These are phyloP conservation scores for Trichoderma gamsii DNA, from an alignment of 495 filamentous ascomycete species.

Conservation along the genomic window DNA sequence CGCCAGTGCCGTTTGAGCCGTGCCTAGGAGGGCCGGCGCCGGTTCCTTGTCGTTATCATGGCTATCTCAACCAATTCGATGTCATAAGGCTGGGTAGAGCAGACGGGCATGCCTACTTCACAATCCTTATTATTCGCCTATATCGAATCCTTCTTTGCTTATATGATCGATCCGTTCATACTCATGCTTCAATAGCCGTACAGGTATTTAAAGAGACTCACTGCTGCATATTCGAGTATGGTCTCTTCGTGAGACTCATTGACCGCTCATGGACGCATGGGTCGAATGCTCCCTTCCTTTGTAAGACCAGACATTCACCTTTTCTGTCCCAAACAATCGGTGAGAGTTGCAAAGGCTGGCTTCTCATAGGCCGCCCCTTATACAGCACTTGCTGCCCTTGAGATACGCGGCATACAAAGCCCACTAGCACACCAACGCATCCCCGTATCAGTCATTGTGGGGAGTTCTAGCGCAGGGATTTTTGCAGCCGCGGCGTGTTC, in stretches of 20 bases:
- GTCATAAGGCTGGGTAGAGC: neutral
- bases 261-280: neutral
- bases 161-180: no score
- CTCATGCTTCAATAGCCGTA: no score
- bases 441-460: neutral
- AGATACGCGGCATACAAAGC: neutral
- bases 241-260: no score
- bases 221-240: no score
- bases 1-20: slow-evolving; percentile 6
- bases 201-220: no score
- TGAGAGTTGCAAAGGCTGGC: neutral
- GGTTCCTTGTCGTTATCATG: neutral
- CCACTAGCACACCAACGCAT: neutral
- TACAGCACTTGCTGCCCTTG: neutral
- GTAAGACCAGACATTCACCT: neutral
- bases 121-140: no score
- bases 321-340: neutral
- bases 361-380: neutral
- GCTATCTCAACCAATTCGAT: neutral
- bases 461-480: slow-evolving; percentile 8
- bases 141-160: no score
- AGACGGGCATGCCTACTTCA: no score
- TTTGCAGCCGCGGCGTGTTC: slow-evolving; percentile 1
- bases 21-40: neutral
- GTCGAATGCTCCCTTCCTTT: neutral